Base-by-base conservation (phyloP, 78 protist genomes). In the Isochrysis galbana region DNA sequence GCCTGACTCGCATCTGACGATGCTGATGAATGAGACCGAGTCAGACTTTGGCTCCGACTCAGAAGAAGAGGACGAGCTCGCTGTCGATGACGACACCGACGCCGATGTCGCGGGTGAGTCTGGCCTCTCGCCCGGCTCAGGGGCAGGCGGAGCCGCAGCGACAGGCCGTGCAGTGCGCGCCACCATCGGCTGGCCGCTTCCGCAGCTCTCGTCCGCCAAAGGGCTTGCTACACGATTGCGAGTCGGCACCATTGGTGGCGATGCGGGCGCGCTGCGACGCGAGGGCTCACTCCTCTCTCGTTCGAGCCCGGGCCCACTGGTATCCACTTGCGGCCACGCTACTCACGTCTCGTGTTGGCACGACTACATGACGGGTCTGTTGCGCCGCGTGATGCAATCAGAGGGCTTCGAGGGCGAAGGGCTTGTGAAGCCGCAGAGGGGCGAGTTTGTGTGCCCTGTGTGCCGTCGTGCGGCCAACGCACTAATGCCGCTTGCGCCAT, bases 401-500 rank as follows among this genome's bases (percentile, higher is more conserved):
- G 88, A 80, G 51, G 23, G 51, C 21, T 84, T 84, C 70, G 90
- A 84, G 5, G 90, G 90, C 70, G 70, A 47, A 5, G 36, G 72
- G 10, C 42, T 47, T 17, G 90, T 84, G 14, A 1, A 29, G 11
- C 41, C 48, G 67, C 36, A 84, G 74, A 0, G 45, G 19, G 90
- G 90, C 41, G 90, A 84, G 45, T 84, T 84, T n/a, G 34, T 84
- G 4, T 84, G 90, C 70, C 90, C 90, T 17, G 70, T 84, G 17
- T 84, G 90, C 70, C 90, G 90, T 7, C 10, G 70, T 17, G 25
- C 39, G n/a, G 21, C 90, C 26, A 84, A 84, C 72, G 39, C 45
- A 34, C 14, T 84, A n/a, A 4, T 84, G 29, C 90, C 90, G 72
- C 70, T 84, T 17, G 11, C 36, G 34, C 39, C 54, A n/a, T 2